Evolutionary conservation across 257 asterid genomes (phyloP).

Genomic region (Rubia yunnanensis): DNA sequence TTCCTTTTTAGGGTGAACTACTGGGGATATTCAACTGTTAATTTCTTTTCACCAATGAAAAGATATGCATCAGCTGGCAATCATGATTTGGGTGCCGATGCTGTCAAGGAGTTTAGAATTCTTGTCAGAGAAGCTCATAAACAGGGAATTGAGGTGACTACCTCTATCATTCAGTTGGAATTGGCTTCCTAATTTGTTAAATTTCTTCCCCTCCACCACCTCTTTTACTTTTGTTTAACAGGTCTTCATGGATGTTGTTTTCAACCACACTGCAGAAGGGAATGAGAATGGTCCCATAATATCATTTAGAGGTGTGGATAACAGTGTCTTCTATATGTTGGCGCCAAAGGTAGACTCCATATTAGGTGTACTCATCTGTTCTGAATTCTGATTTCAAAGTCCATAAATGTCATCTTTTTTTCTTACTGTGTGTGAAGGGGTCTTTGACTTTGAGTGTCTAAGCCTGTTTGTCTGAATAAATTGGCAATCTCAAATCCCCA

Average conservation of each 20-base stretch:
- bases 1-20: slow-evolving; percentile 65
- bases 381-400: neutral
- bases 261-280: slow-evolving; percentile 98
- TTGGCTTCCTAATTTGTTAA: neutral
- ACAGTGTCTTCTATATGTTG: slow-evolving; percentile 83
- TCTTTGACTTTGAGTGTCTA: neutral
- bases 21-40: slow-evolving; percentile 97
- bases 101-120: slow-evolving; percentile 76
- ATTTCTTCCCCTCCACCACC: slow-evolving; percentile 8
- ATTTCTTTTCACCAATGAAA: slow-evolving; percentile 93
- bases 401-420: neutral
- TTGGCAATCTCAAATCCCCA: neutral
- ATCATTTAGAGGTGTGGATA: slow-evolving; percentile 90
- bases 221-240: slow-evolving; percentile 25
- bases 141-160: slow-evolving; percentile 77
- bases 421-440: neutral
- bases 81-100: slow-evolving; percentile 52
- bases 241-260: slow-evolving; percentile 99
- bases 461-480: neutral
- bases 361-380: neutral
- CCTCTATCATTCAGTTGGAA: slow-evolving; percentile 8
- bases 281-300: slow-evolving; percentile 81
- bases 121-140: slow-evolving; percentile 96
- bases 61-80: slow-evolving; percentile 71
- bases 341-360: slow-evolving; percentile 69